Conservation (phyloP, 2,329 filamentous ascomycete genomes). For the Fusarium pilosicola region DNA sequence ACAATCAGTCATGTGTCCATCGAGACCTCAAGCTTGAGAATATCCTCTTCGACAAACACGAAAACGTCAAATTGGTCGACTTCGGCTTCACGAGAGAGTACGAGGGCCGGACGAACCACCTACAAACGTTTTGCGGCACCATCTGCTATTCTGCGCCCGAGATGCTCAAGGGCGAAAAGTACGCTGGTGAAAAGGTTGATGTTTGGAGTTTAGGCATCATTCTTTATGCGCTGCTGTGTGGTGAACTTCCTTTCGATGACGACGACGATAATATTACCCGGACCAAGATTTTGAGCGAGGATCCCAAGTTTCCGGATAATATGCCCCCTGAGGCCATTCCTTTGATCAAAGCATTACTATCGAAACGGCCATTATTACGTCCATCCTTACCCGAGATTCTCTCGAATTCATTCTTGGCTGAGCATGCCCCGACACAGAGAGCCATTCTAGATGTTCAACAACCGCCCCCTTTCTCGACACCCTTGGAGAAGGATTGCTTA, state of each 20-base stretch:
- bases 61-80: slow-evolving; percentile 97
- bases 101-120: slow-evolving; percentile 90
- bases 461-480: slow-evolving; percentile 83
- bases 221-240: slow-evolving; percentile 82
- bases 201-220: slow-evolving; percentile 93
- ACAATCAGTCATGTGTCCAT: slow-evolving; percentile 94
- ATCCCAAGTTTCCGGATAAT: slow-evolving; percentile 85
- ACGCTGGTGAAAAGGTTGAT: slow-evolving; percentile 97
- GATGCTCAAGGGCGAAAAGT: slow-evolving; percentile 98
- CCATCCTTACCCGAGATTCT: slow-evolving; percentile 87
- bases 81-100: slow-evolving; percentile 99
- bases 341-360: slow-evolving; percentile 82
- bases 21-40: slow-evolving; percentile 92
- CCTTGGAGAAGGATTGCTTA: slow-evolving; percentile 88
- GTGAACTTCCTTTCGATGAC: slow-evolving; percentile 94
- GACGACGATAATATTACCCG: slow-evolving; percentile 92
- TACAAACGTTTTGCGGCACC: slow-evolving; percentile 97
- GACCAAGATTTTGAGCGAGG: slow-evolving; percentile 82
- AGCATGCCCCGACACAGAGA: slow-evolving; percentile 88
- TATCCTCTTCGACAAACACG: slow-evolving; percentile 93
- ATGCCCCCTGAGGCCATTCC: slow-evolving; percentile 81
- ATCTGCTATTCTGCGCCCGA: slow-evolving; percentile 98
- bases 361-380: slow-evolving; percentile 86
- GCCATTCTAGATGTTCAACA: slow-evolving; percentile 86
- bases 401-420: slow-evolving; percentile 85